Conservation (phyloP, 768 basidiomycete species). For the Fistulinella prunicolor region DNA sequence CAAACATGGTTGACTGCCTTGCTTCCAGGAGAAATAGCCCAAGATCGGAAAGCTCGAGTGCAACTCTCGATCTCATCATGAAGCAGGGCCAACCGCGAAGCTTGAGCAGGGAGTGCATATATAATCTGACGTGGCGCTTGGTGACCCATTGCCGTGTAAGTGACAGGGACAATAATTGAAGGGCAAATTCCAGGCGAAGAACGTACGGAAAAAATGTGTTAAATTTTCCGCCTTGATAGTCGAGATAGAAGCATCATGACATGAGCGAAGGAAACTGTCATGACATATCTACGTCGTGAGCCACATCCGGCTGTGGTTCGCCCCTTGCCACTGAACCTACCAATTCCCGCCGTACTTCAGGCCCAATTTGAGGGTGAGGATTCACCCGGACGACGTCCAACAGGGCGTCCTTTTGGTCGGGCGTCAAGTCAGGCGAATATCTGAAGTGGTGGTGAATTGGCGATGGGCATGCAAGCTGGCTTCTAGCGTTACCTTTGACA, state of each 20-base stretch:
- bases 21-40: too few relatives aligned
- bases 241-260: not conserved
- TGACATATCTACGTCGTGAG: constrained; percentile 65
- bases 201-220: not conserved
- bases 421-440: constrained; percentile 90
- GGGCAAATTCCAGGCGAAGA: not conserved
- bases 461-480: not conserved
- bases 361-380: constrained; percentile 82
- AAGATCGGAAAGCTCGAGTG: too few relatives aligned
- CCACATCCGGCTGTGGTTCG: constrained; percentile 63
- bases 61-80: too few relatives aligned
- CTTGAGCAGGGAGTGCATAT: too few relatives aligned
- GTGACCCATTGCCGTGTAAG: too few relatives aligned
- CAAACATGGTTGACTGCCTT: too few relatives aligned
- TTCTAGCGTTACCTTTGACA: constrained; percentile 68
- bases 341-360: constrained; percentile 88
- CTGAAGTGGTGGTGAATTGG: constrained; percentile 38
- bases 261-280: constrained; percentile 19
- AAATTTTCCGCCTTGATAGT: not conserved
- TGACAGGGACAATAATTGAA: not conserved
- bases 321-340: constrained; percentile 85
- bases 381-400: constrained; percentile 87
- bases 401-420: constrained; percentile 97
- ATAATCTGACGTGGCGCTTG: too few relatives aligned
- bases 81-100: too few relatives aligned